Evolutionary conservation across 2,329 filamentous ascomycete species (phyloP).

Genomic region (Thelonectria olida): DNA sequence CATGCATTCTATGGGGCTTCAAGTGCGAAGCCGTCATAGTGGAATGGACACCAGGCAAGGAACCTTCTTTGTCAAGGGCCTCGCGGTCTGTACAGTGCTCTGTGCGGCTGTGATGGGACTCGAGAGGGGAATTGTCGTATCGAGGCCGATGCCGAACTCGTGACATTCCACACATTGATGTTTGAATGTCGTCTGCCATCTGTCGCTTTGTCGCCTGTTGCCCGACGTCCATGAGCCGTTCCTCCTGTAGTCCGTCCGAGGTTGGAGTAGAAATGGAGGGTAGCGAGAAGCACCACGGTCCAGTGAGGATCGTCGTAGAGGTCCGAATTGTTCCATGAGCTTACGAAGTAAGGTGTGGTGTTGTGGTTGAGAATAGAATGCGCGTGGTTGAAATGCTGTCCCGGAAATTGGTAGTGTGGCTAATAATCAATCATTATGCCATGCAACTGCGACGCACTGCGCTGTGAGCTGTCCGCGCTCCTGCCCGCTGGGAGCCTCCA

Average conservation of each 20-base stretch:
- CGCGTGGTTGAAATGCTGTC: background rate
- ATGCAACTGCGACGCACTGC: background rate
- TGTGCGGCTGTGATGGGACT: slow-evolving; percentile 13
- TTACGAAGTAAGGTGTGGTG: slow-evolving; percentile 2
- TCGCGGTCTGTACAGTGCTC: slow-evolving; percentile 15
- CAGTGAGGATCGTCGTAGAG: slow-evolving; percentile 30
- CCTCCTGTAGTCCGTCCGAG: slow-evolving; percentile 21
- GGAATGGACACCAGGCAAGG: slow-evolving; percentile 14
- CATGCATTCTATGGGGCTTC: slow-evolving; percentile 6
- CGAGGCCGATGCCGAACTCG: slow-evolving; percentile 15
- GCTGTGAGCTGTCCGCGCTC: slow-evolving; percentile 14
- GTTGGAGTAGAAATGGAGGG: slow-evolving; percentile 11
- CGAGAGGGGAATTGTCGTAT: slow-evolving; percentile 10
- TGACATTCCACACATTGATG: slow-evolving; percentile 8
- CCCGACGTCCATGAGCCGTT: slow-evolving; percentile 15
- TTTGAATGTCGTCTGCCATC: slow-evolving; percentile 9
- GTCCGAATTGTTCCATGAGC: slow-evolving; percentile 37
- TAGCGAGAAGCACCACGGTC: slow-evolving; percentile 14
- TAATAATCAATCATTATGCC: background rate
- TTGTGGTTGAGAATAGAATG: background rate
- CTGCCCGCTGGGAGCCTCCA: background rate
- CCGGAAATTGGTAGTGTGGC: slow-evolving; percentile 8
- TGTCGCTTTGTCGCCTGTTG: slow-evolving; percentile 9
- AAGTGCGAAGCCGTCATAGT: background rate
- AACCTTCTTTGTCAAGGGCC: slow-evolving; percentile 10